Evolutionary conservation across 2,329 filamentous ascomycete species (phyloP).

Genomic region (Colletotrichum phormii): DNA sequence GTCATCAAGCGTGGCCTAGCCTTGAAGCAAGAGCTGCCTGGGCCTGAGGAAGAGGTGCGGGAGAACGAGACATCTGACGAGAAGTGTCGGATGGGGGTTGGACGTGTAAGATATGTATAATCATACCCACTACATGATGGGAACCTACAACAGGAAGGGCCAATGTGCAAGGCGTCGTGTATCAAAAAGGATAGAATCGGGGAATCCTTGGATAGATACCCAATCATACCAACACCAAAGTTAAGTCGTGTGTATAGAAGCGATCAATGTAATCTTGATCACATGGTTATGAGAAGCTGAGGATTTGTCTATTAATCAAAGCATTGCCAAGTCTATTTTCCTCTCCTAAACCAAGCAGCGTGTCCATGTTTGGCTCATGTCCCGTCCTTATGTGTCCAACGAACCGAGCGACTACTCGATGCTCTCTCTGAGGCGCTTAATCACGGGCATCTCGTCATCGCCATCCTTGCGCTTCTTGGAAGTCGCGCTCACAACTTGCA

Average conservation of each 20-base stretch:
- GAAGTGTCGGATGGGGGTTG: background rate
- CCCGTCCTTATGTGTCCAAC: too few relatives aligned
- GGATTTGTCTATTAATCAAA: background rate
- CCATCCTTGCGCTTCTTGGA: background rate
- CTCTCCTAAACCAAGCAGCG: accelerated
- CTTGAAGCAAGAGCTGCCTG: background rate
- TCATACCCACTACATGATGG: background rate
- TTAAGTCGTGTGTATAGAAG: background rate
- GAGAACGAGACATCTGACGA: background rate
- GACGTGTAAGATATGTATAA: background rate
- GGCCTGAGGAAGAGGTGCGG: background rate
- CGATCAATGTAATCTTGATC: background rate
- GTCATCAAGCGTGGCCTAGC: background rate
- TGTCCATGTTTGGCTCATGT: too few relatives aligned
- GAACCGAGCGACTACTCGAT: background rate
- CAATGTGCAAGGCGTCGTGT: background rate
- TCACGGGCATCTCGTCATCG: background rate
- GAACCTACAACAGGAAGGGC: background rate
- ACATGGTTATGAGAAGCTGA: background rate
- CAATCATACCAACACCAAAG: background rate
- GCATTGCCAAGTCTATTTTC: background rate
- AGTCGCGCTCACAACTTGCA: background rate
- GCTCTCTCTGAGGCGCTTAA: background rate
- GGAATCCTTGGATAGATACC: slow-evolving; percentile 9
- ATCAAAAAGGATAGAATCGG: background rate